Evolutionary conservation across 2,329 filamentous ascomycete genomes (phyloP), one percentile per base, ranked within the genome.

Genomic region (Aspergillus sp.): DNA sequence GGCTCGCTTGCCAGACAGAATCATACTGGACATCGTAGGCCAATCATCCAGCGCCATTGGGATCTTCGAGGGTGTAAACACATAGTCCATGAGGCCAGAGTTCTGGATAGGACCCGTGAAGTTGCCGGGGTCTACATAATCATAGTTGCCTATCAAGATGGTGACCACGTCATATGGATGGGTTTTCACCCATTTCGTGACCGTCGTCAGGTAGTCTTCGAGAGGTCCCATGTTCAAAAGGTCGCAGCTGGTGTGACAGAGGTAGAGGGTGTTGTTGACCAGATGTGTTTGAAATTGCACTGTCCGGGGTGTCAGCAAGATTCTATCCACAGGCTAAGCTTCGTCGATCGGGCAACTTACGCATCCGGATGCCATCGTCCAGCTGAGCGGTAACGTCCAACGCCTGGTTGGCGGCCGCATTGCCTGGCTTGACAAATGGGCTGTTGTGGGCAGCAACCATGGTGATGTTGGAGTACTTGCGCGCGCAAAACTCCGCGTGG

Each of bases 131-230:
- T 81, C 78, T n/a, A 88, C 87, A 72, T 89, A 90, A 77, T 92
- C 90, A 69, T 86, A 88, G 74, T 97, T 97, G 59, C 88, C 92
- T 54, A 97, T 87, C 17, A 97, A 81, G 64, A 97, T 88, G 1
- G 91, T 93, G 25, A 97, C 85, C 1, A 97, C 90, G 65, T 97
- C 93, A 77, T 91, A 94, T 0, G 92, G 92, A 67, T 97, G 87
- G 0, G 72, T 68, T 6, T 84, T 82, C 2, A 97, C 86, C 93
- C 93, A 97, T 47, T 80, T 74, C 38, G 82, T 82, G 11, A 96
- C 89, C 0, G 81, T 82, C 6, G 80, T 80, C 36, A 97, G 86
- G 79, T 91, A 95, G 47, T 85, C 80, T 57, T 88, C 86, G 54
- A 95, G 89, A 7, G 90, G 88, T 0, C 94, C 93, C 2, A 85